phyloP scores from a whole-genome alignment of 768 basidiomycete genomes.

The Phanerochaete sordida region DNA sequence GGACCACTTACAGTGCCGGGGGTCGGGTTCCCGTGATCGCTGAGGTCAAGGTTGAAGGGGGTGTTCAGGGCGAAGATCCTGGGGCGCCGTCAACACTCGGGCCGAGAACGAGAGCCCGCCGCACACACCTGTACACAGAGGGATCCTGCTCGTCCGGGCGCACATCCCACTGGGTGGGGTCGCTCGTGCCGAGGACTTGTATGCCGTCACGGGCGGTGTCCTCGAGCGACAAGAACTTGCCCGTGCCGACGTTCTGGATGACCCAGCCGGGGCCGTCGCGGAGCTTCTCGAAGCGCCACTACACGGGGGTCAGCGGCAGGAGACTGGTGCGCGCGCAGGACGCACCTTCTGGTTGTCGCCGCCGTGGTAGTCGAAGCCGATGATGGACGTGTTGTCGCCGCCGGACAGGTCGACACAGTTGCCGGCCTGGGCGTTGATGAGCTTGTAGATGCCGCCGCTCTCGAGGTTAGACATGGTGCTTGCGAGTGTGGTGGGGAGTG shows the following conservation, averaged over 20 bases:
- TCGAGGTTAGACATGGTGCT: constrained; percentile 18
- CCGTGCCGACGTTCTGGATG: constrained; percentile 39
- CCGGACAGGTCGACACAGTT: constrained; percentile 57
- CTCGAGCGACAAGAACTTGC: constrained; percentile 10
- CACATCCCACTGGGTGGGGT: constrained; percentile 47
- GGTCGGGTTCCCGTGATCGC: constrained; percentile 38
- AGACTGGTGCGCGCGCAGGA: not conserved
- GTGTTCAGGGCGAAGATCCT: constrained; percentile 48
- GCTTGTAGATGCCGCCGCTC: constrained; percentile 37
- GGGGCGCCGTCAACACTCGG: too few relatives aligned
- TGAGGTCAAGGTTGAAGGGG: constrained; percentile 43
- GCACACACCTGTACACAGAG: constrained; percentile 39
- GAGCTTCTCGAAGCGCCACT: constrained; percentile 47
- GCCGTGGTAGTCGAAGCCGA: constrained; percentile 41
- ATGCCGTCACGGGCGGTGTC: constrained; percentile 34
- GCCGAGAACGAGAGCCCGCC: too few relatives aligned
- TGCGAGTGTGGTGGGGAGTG: not conserved
- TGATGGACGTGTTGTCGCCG: constrained; percentile 45
- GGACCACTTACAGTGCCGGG: constrained; percentile 32
- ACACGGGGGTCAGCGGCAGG: not conserved
- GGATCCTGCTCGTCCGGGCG: constrained; percentile 40
- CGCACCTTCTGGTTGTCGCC: constrained; percentile 48
- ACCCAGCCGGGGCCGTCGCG: constrained; percentile 26
- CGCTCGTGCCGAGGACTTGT: constrained; percentile 33
- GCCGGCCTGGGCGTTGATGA: constrained; percentile 48